Evolutionary conservation across 371 early-diverging fungal species (phyloP), one percentile per base, ranked within the genome.

Genomic region (Chytridiales sp.): DNA sequence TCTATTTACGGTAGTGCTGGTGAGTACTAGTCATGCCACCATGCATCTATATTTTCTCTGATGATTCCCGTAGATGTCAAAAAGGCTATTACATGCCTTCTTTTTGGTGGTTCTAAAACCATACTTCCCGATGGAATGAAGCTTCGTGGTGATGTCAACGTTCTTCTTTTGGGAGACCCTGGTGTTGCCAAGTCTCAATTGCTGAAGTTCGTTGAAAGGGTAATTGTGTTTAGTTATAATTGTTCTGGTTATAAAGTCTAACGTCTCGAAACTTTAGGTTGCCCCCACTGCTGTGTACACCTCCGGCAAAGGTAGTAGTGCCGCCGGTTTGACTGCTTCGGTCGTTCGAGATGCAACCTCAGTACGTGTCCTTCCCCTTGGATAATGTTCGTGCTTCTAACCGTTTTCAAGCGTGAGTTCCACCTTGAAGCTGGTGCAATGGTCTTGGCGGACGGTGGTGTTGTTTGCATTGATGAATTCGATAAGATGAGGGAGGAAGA

Each of bases 401-500:
- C 27, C 26, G 11, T 49, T 34, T 27, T 47, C 1, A 66, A 85
- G 85, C 86, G 99, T 30, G 98, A 97, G 67, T 99, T 99, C 76
- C 93, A 94, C 64, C 81, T 99, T 56, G 99, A 99, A 79, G 99
- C 98, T 40, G 99, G 99, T 34, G 99, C 99, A 9, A 95, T 99
- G 93, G 99, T 99, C 19, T 83, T 99, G 54, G 98, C 98, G 1
- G 99, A 99, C 75, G 95, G 96, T 40, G 99, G 99, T 57, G 93
- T 99, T 29, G 99, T 99, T 40, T 99, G 99, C 79, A 99, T 99
- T 74, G 99, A 99, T 82, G 99, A 99, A 79, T 99, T 99, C 81
- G 99, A 99, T 79, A 99, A 99, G 81, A 99, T 99, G 99, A 82
- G 97, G 66, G 98, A 99, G 52, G 95, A 96, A 72, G 99, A 99